Evolutionary conservation across 2,329 filamentous ascomycete species (phyloP), one percentile per base, ranked within the genome.

Genomic region (Cercospora beticola): DNA sequence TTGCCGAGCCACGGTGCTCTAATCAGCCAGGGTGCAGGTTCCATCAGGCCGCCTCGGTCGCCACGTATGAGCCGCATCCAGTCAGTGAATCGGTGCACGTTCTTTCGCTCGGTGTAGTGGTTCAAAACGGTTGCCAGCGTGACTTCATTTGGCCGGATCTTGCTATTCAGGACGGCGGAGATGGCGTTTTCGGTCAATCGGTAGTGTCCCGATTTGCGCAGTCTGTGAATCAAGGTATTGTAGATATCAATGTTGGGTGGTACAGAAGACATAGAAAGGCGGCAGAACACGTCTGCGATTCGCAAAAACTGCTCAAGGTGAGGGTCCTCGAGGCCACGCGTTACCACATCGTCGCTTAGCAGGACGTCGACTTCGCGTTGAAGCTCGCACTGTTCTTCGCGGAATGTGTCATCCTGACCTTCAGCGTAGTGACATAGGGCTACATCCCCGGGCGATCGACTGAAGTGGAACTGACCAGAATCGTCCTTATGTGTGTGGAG

Each of bases 201-300:
- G 10, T 57, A 31, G 46, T 46, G 56, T 12, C 72, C 60, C 1
- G 65, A 46, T 8, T 62, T 62, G 63, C 86, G 83, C 62, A 94
- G 88, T n/a, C 87, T 86, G n/a, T 86, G 78, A 2, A 94, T 85
- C 28, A 95, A 83, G 12, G 85, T 84, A 75, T 93, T 93, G 81
- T 89, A 92, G 3, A 89, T 92, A 71, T 88, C 83, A 40, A 91
- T 85, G 70, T 87, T 87, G 0, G 91, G 90, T 8, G 78, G 86
- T 18, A 86, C 82, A 1, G 84, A 78, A 2, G 87, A 88, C 3
- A 87, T 81, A 16, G 92, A 83, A 3, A 95, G 80, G 75, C 92
- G 92, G 78, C 89, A 89, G 68, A 82, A 85, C 18, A 87, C 79
- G 65, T 82, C 81, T 30, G 70, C 75, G 59, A 79, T 68, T 18